Conservation (phyloP, 192 early-diverging fungal genomes). For the Chytriomyces sp. region DNA sequence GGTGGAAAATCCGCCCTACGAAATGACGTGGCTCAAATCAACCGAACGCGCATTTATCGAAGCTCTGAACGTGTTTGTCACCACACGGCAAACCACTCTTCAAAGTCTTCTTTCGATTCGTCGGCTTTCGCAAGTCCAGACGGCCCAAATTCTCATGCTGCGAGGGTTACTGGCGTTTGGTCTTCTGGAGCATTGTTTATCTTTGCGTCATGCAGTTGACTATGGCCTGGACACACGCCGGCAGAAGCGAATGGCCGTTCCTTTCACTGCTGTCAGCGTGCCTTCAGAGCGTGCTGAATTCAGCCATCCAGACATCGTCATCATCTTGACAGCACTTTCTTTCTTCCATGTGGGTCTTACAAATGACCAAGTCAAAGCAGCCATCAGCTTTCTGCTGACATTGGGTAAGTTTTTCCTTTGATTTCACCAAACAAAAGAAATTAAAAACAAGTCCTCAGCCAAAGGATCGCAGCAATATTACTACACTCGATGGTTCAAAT, state of each 20-base stretch:
- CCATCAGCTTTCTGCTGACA: not conserved
- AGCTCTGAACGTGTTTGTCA: too few relatives aligned
- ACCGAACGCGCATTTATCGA: too few relatives aligned
- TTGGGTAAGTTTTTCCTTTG: not conserved
- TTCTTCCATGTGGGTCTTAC: conserved; percentile 34
- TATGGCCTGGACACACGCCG: conserved; percentile 27
- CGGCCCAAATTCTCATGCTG: conserved; percentile 4
- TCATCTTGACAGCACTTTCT: conserved; percentile 22
- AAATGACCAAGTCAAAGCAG: not conserved
- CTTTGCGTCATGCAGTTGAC: conserved; percentile 18
- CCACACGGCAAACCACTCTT: too few relatives aligned
- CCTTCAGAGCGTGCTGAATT: conserved; percentile 30
- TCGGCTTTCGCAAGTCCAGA: not conserved
- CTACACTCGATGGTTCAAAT: conserved; percentile 18
- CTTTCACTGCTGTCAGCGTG: conserved; percentile 19
- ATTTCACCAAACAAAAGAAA: not conserved
- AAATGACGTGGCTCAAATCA: too few relatives aligned
- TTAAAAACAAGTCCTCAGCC: not conserved
- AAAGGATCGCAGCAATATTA: conserved; percentile 1
- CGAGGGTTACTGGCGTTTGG: conserved; percentile 22
- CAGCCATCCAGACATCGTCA: conserved; percentile 30
- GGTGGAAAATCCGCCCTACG: too few relatives aligned
- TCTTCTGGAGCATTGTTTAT: conserved; percentile 24
- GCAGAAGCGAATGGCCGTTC: conserved; percentile 32
- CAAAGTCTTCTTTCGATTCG: too few relatives aligned